Conservation (phyloP, 306 rosid genomes). For the Phaseolus lunatus region DNA sequence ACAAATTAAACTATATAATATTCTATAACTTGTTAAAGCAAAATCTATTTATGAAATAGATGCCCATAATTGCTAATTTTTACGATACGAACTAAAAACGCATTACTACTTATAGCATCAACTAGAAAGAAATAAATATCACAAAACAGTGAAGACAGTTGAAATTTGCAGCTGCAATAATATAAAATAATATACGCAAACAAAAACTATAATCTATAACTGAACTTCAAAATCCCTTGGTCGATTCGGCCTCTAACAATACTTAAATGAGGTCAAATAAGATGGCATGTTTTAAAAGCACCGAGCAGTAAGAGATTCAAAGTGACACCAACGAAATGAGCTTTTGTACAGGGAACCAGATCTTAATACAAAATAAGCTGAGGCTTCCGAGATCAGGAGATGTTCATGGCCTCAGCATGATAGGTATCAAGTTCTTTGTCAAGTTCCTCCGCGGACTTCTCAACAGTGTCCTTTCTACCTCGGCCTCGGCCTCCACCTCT, state of each 20-base stretch:
- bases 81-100: background rate
- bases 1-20: too few relatives aligned
- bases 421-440: conserved; percentile 86
- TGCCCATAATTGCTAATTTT: background rate
- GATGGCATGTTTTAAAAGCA: conserved; percentile 35
- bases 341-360: conserved; percentile 63
- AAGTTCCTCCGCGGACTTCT: conserved; percentile 83
- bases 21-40: too few relatives aligned
- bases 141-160: background rate
- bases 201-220: background rate
- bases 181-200: background rate
- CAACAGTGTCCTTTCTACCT: conserved; percentile 66
- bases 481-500: conserved; percentile 57
- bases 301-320: conserved; percentile 9
- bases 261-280: conserved; percentile 3
- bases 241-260: conserved; percentile 18
- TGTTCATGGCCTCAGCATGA: conserved; percentile 84
- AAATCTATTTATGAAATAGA: too few relatives aligned
- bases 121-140: background rate
- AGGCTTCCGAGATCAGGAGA: conserved; percentile 46
- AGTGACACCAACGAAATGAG: conserved; percentile 37
- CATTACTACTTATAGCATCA: background rate
- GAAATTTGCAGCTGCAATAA: background rate
- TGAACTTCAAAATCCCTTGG: conserved; percentile 18
- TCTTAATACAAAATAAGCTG: conserved; percentile 7